Evolutionary conservation across 148 eudicot species (phyloP), one percentile per base, ranked within the genome.

Genomic region (Rheum nobile): DNA sequence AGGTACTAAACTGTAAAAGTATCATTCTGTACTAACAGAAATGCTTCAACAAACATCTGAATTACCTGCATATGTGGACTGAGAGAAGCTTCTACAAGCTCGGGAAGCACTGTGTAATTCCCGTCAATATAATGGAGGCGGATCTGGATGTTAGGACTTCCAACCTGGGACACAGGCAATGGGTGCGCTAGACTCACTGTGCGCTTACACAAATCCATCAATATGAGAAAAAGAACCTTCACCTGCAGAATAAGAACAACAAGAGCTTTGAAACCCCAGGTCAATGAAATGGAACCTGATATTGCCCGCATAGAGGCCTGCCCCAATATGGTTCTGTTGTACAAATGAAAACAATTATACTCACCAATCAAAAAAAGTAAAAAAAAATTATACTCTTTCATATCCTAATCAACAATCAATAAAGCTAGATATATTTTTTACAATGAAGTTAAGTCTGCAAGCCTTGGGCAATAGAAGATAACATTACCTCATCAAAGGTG

Each of bases 41-140:
- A n/a, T 21, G 32, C 48, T 38, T 70, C 75, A 22, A 41, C 52
- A 71, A 69, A 34, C 0, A 35, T 28, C 41, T 4, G 26, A 70
- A 11, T 17, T 86, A 91, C 97, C 96, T 95, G 98, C 98, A 91
- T 95, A 81, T 95, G 98, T 67, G 98, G 98, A 71, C 98, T 97
- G 70, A 95, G 97, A 32, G 98, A 88, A 80, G 98, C 98, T 84
- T 95, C 97, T 41, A 95, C 98, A 77, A 95, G 97, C 82, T 95
- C 97, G 42, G 98, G 98, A 69, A 90, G 82, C 65, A 95, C 98
- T 0, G 97, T 95, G 75, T 91, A 95, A 79, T 90, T 95, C 69
- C 98, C 98, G 72, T 95, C 93, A 69, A 95, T 91, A 76, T 88
- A 88, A 81, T 95, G 98, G 73, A 95, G 86, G 69, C 97, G 97